Evolutionary conservation across 768 basidiomycete genomes (phyloP), one percentile per base, ranked within the genome.

Genomic region (Pholiota conissans): DNA sequence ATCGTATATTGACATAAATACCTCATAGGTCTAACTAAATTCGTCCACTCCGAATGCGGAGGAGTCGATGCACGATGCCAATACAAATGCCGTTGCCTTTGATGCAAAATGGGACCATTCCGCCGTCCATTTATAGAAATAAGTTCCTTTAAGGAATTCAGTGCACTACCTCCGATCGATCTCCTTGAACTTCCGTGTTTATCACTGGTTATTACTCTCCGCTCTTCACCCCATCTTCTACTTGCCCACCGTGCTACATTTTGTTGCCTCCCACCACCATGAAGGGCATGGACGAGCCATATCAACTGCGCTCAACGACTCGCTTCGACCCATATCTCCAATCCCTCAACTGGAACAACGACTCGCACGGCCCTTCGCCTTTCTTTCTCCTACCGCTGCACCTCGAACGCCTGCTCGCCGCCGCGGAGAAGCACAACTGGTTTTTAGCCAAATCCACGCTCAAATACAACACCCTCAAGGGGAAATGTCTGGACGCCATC

Each of bases 311-410:
- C 8, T 80, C 84, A 1, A 79, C 87, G 0, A 81, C 82, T 0
- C 76, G 86, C 56, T 89, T 79, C 63, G 91, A 91, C 65, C 73
- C 72, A 0, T 70, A 64, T 28, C 73, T 91, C 7, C 63, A 72
- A 9, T 55, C 66, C 1, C 67, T 78, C 9, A 28, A 58, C 11
- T 91, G 87, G 89, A 92, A 91, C 60, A 78, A 80, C 30, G 78
- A 79, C 29, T 59, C 73, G 16, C 79, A 77, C n/a, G 70, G 72
- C 0, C 82, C 84, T 1, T 85, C 82, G 0, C 77, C 82, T 0
- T 89, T 84, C 61, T 71, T 91, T n/a, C 70, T 91, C 0, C 79
- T 91, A 10, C 71, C 66, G 0, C 79, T 80, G 63, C 89, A 92
- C 60, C 67, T 78, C 52, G 81, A 87, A 34, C 84, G 91, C 47